Evolutionary conservation across 345 rosid species (phyloP), one percentile per base, ranked within the genome.

Genomic region (Trapa incisa): DNA sequence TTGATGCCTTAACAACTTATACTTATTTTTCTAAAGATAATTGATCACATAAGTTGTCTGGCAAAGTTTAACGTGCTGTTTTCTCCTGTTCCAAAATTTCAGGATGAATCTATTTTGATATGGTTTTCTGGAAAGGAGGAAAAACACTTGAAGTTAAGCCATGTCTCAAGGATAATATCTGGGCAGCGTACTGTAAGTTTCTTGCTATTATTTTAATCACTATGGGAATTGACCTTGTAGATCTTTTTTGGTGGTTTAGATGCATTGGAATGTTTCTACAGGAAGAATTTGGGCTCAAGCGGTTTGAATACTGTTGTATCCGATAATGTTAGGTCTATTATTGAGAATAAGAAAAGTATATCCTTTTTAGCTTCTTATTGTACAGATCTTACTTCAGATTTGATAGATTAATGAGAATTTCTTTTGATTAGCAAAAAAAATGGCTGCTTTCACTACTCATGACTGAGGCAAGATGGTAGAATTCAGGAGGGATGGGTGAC

Each of bases 71-170:
- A 45, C 29, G 8, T 37, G 13, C 33, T 45, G 16, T 47, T 64
- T 68, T 75, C 61, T 73, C 36, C 48, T 11, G 2, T 45, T 72
- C 69, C 61, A 73, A 73, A 53, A 56, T 78, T 82, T 72, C 85
- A 89, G 96, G 96, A 89, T 75, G 96, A 86, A 71, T 84, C 89
- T 68, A 74, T 80, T 75, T 78, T 86, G 68, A 86, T 86, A 75
- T 86, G 96, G 96, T 73, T 83, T 72, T 86, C 96, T 22, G 92
- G 96, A 60, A 86, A 83, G 72, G 84, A 85, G 77, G 88, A 85
- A 76, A 88, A 89, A 72, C 76, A 72, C 79, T 88, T 88, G 65
- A 85, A 74, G 66, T 84, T 89, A 70, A 86, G 81, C 72, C 88
- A 86, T 39, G 86, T 89, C 62, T 73, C 92, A 67, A 83, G 81